These are phyloP conservation scores for Neonectria coccinea DNA, from an alignment of 2,329 filamentous ascomycete genomes.

Conservation along the genomic window DNA sequence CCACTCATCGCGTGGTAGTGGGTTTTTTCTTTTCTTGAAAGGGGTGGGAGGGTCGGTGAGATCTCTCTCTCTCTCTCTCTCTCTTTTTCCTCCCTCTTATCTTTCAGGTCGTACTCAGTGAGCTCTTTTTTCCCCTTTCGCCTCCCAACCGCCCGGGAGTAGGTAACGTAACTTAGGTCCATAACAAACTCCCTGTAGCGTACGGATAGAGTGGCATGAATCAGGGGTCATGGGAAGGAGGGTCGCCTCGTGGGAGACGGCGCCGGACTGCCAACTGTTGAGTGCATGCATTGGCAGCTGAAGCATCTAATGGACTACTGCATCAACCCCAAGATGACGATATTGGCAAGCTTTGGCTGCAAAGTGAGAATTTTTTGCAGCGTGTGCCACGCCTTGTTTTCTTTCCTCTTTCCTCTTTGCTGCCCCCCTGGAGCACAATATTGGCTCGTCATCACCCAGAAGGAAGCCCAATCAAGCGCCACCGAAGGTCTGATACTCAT, in stretches of 20 bases:
- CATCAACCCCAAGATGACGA: not conserved
- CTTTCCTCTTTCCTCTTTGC: no score
- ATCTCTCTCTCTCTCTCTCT: constrained; percentile 17
- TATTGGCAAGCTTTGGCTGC: no score
- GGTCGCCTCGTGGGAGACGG: constrained; percentile 1
- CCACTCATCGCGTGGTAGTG: constrained; percentile 27
- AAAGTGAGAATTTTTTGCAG: no score
- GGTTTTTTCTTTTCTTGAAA: constrained; percentile 2
- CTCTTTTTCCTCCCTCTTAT: constrained; percentile 3
- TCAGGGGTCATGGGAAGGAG: constrained; percentile 6
- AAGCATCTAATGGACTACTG: constrained; percentile 26
- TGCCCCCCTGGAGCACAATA: no score
- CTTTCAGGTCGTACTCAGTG: not conserved
- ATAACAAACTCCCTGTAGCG: not conserved
- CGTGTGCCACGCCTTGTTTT: no score
- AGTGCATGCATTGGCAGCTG: constrained; percentile 44
- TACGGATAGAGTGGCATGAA: constrained; percentile 9
- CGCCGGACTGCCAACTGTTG: constrained; percentile 37
- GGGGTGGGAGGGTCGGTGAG: constrained; percentile 29
- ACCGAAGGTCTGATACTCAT: no score
- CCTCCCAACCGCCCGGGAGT: constrained; percentile 17
- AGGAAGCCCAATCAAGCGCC: no score
- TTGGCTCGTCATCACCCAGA: no score
- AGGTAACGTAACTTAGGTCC: not conserved
- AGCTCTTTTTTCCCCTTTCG: not conserved